Conservation (phyloP, 495 filamentous ascomycete species). For the Recurvomyces mirabilis region DNA sequence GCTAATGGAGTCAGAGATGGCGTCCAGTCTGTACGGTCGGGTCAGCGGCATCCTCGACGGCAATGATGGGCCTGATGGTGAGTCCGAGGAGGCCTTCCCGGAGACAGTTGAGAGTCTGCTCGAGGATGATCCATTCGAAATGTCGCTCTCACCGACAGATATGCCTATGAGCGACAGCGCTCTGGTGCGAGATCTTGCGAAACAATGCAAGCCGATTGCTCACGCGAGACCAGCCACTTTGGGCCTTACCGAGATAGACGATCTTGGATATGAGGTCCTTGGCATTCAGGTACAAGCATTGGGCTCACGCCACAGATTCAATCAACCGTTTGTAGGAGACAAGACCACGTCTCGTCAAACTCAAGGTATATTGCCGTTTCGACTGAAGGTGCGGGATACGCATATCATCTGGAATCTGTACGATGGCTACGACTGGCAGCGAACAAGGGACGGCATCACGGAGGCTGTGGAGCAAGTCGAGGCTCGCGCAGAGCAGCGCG, state of each 20-base stretch:
- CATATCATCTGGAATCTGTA: constrained; percentile 97
- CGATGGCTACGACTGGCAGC: constrained; percentile 94
- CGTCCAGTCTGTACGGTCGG: constrained; percentile 19
- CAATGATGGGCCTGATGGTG: constrained; percentile 20
- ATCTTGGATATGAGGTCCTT: constrained; percentile 16
- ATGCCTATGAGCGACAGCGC: constrained; percentile 5
- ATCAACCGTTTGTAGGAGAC: too few relatives aligned
- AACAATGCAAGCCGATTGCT: constrained; percentile 10
- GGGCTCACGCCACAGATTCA: constrained; percentile 49
- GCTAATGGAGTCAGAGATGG: constrained; percentile 17
- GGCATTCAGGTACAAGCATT: constrained; percentile 56
- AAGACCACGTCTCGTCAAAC: not conserved
- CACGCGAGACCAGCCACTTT: constrained; percentile 5
- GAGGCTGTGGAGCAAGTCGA: constrained; percentile 82
- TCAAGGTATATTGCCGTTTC: constrained; percentile 43
- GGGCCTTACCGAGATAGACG: constrained; percentile 16
- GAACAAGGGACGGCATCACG: constrained; percentile 57
- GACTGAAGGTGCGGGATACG: constrained; percentile 68
- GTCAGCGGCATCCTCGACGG: constrained; percentile 12
- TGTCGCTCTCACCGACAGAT: constrained; percentile 15
- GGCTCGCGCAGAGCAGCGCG: constrained; percentile 62
- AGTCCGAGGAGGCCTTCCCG: constrained; percentile 30
- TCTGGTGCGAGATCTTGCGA: constrained; percentile 8
- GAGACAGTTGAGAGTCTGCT: constrained; percentile 51
- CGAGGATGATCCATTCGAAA: constrained; percentile 70